These are phyloP conservation scores for Eucalyptus polybractea DNA, from an alignment of 345 rosid genomes.

Conservation along the genomic window DNA sequence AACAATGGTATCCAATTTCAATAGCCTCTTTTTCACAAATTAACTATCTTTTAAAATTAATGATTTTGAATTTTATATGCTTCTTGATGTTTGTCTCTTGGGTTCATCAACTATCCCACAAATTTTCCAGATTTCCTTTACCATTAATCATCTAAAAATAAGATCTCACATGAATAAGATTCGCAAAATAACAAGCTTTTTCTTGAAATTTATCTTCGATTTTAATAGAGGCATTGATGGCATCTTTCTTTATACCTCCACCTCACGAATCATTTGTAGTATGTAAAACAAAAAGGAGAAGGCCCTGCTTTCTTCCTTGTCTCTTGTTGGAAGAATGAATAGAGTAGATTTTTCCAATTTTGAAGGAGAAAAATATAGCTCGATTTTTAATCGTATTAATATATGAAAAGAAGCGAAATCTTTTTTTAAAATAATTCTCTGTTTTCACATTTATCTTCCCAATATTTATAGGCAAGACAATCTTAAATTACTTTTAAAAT, in stretches of 20 bases:
- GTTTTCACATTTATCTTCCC: neutral
- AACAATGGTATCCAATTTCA: neutral
- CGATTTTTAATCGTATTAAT: neutral
- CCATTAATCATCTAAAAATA: neutral
- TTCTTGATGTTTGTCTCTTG: neutral
- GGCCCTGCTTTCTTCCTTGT: neutral
- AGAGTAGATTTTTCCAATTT: neutral
- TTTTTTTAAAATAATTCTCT: neutral
- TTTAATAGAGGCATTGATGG: neutral
- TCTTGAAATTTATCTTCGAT: neutral
- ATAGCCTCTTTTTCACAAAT: neutral
- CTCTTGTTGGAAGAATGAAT: neutral
- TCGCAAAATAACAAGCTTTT: neutral
- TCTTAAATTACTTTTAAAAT: neutral
- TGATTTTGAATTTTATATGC: neutral
- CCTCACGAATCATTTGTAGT: neutral
- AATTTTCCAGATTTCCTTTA: neutral
- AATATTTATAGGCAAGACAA: neutral
- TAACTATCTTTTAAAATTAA: neutral
- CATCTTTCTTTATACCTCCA: neutral
- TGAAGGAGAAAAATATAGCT: neutral
- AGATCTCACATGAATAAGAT: neutral
- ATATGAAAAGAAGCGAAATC: neutral
- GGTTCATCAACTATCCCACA: neutral
- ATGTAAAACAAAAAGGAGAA: neutral